Evolutionary conservation across 1,139 yeast genomes (phyloP).

Genomic region (Wickerhamomyces sp.): DNA sequence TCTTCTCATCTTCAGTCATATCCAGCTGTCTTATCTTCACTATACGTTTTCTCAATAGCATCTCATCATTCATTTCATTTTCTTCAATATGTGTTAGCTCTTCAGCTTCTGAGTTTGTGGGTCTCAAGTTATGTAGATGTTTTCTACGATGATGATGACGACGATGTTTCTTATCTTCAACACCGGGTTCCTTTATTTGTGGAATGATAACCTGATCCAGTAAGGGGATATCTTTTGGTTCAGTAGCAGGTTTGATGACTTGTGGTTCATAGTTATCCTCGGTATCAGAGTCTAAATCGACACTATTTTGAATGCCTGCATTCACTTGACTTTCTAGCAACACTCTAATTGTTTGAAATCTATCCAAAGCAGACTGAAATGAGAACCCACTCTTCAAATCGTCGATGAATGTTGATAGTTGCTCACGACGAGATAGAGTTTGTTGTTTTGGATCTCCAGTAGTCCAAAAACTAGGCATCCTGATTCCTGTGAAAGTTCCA

Average conservation of each 20-base stretch:
- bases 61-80: constrained; percentile 49
- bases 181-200: constrained; percentile 25
- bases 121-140: constrained; percentile 23
- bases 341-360: constrained; percentile 49
- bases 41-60: constrained; percentile 50
- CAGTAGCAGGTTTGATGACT: constrained; percentile 48
- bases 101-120: constrained; percentile 20
- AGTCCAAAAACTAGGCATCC: constrained; percentile 17
- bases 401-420: constrained; percentile 43
- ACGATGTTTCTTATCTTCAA: constrained; percentile 7
- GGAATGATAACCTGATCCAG: constrained; percentile 48
- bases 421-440: constrained; percentile 26
- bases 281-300: constrained; percentile 39
- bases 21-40: constrained; percentile 47
- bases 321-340: constrained; percentile 23
- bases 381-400: constrained; percentile 51
- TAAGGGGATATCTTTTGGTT: constrained; percentile 43
- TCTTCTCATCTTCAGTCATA: constrained; percentile 50
- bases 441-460: not conserved
- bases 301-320: constrained; percentile 25
- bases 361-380: constrained; percentile 47
- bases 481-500: constrained; percentile 13
- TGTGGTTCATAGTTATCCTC: constrained; percentile 41
- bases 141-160: constrained; percentile 4
- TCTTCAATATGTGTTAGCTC: constrained; percentile 33